Evolutionary conservation across 1,284 basidiomycete genomes (phyloP), one percentile per base, ranked within the genome.

Genomic region (Sporisorium iseilematis-ciliati): DNA sequence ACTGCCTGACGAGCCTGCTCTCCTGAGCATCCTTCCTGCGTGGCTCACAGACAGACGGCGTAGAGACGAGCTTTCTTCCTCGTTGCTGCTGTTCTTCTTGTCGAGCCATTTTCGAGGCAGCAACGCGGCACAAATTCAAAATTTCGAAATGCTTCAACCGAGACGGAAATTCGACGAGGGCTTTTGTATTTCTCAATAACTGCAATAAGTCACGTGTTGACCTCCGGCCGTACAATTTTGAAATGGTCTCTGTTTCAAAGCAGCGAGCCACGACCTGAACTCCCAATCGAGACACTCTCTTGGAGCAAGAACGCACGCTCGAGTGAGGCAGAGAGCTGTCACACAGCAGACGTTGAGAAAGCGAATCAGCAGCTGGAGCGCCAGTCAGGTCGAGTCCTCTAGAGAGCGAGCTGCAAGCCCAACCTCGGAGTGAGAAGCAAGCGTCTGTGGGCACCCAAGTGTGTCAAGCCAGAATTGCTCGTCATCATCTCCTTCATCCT

Each of bases 401-500:
- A 33, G 35, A 38, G 4, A 38, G 11, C 12, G 35, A 38, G 35
- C 12, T 16, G 35, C 35, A 38, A 16, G 35, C 35, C n/a, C 20
- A 21, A 43, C 11, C 35, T 38, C 35, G 33, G 12, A 38, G 35
- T 14, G 35, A 14, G 14, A 16, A 38, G 31, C 31, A 16, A 38
- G 45, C 45, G 11, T 25, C n/a, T 50, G 31, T 25, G 50, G 31
- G 33, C 40, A n/a, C 18, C 49, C 42, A 40, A 38, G 60, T 40
- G 51, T 25, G 57, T 46, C 29, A 53, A 42, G 38, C 42, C 18
- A 43, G 65, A 31, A 35, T 29, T 65, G 61, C 59, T 66, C 54
- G 46, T 48, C 60, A 52, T 56, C 64, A 33, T 49, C 74, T 50
- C 50, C 64, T 57, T 73, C 46, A 25, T 57, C 60, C 54, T 73